Conservation (phyloP, 176 grass and related monocot genomes). For the Neostapfia colusana region DNA sequence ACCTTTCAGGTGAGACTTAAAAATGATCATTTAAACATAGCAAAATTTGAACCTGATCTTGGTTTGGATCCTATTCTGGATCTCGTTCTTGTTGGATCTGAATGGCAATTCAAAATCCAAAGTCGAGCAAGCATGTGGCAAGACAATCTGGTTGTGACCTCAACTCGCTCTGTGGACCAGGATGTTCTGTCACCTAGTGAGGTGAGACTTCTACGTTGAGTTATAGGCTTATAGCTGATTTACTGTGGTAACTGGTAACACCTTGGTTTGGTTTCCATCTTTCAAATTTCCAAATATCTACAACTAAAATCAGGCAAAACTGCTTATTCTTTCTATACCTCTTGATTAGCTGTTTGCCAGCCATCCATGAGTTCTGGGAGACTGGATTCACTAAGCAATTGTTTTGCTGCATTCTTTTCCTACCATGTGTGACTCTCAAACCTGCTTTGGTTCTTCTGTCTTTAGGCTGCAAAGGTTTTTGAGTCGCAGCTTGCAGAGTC, state of each 20-base stretch:
- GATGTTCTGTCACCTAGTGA: slow-evolving; percentile 90
- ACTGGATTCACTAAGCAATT: slow-evolving; percentile 8
- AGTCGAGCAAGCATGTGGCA: slow-evolving; percentile 98
- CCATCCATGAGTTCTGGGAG: not conserved
- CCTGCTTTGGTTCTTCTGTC: slow-evolving; percentile 8
- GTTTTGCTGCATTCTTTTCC: not conserved
- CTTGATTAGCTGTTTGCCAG: not conserved
- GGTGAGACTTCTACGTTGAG: slow-evolving; percentile 39
- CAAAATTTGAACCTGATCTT: slow-evolving; percentile 99
- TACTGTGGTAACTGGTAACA: slow-evolving; percentile 8
- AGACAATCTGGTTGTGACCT: slow-evolving; percentile 87
- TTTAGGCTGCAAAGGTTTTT: slow-evolving; percentile 91
- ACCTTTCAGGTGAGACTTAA: slow-evolving; percentile 86
- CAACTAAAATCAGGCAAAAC: not conserved
- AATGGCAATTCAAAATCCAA: slow-evolving; percentile 98
- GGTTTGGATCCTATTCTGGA: slow-evolving; percentile 94
- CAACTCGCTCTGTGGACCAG: slow-evolving; percentile 89
- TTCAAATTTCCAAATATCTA: slow-evolving; percentile 12
- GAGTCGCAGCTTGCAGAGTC: slow-evolving; percentile 90
- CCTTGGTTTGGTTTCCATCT: slow-evolving; percentile 17
- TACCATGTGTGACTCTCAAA: not conserved
- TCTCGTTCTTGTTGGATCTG: slow-evolving; percentile 89
- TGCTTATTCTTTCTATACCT: slow-evolving; percentile 24
- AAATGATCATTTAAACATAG: slow-evolving; percentile 87
- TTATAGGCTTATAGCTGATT: slow-evolving; percentile 6